Evolutionary conservation across 1,284 basidiomycete genomes (phyloP).

Genomic region (Mycena sp.): DNA sequence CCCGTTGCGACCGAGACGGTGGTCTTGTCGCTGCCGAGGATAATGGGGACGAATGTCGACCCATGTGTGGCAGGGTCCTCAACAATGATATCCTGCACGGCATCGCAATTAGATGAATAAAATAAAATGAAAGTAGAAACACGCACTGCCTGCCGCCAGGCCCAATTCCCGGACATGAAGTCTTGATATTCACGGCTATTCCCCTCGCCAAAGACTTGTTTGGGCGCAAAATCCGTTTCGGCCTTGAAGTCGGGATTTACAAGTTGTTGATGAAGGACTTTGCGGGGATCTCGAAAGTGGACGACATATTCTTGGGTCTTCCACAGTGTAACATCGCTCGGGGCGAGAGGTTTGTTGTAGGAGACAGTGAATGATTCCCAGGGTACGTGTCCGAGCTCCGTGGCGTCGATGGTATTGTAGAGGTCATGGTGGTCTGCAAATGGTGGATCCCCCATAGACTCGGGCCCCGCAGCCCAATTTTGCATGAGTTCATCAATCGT

Average conservation of each 20-base stretch:
- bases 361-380: background rate
- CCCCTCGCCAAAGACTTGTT: too few relatives aligned
- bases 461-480: constrained; percentile 25
- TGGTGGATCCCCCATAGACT: background rate
- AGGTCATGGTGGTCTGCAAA: constrained; percentile 2
- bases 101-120: background rate
- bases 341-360: background rate
- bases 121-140: background rate
- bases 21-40: constrained; percentile 48
- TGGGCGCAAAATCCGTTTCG: constrained; percentile 37
- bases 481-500: constrained; percentile 29
- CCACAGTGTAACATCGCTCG: constrained; percentile 36
- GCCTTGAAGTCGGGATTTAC: constrained; percentile 38
- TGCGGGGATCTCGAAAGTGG: constrained; percentile 43
- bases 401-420: constrained; percentile 8
- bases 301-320: constrained; percentile 45
- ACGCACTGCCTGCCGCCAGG: constrained; percentile 39
- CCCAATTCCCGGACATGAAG: constrained; percentile 22
- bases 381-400: background rate
- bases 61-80: too few relatives aligned
- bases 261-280: constrained; percentile 39
- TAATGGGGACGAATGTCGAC: constrained; percentile 36
- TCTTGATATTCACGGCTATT: too few relatives aligned
- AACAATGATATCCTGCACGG: too few relatives aligned
- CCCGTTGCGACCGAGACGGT: constrained; percentile 48